Conservation (phyloP, 192 early-diverging fungal species). For the Spizellomyces sp. region DNA sequence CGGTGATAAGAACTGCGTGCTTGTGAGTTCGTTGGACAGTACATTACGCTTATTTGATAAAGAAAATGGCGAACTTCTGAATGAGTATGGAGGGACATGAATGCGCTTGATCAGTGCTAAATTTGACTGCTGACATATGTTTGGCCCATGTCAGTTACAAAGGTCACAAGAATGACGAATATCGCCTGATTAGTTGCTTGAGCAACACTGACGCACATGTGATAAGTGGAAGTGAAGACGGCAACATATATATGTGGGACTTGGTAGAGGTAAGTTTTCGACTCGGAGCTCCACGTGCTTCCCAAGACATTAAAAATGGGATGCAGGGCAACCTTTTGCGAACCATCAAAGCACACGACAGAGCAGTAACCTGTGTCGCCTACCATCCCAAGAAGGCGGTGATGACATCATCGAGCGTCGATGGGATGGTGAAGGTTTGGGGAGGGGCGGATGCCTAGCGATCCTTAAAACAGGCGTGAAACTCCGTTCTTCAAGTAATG, state of each 20-base stretch:
- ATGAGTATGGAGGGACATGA: slow-evolving; percentile 51
- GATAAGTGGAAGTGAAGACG: slow-evolving; percentile 89
- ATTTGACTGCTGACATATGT: neutral
- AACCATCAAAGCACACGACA: slow-evolving; percentile 55
- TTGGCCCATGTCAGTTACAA: slow-evolving; percentile 52
- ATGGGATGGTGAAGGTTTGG: slow-evolving; percentile 72
- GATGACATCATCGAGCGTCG: slow-evolving; percentile 69
- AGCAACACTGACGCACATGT: slow-evolving; percentile 72
- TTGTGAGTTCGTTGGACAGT: slow-evolving; percentile 75
- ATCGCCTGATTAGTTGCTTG: slow-evolving; percentile 74
- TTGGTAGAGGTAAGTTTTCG: slow-evolving; percentile 51
- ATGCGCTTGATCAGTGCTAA: neutral
- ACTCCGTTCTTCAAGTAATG: too few relatives aligned
- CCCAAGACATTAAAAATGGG: too few relatives aligned
- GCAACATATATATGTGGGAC: slow-evolving; percentile 85
- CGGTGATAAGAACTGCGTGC: slow-evolving; percentile 70
- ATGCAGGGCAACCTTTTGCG: slow-evolving; percentile 45
- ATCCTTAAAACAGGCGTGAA: neutral
- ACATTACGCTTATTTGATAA: slow-evolving; percentile 86
- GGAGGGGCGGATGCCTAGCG: neutral
- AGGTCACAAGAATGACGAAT: slow-evolving; percentile 81
- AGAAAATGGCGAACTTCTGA: slow-evolving; percentile 69
- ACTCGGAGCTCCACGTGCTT: too few relatives aligned
- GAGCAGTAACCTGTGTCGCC: slow-evolving; percentile 64
- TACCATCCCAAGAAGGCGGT: slow-evolving; percentile 66